Conservation (phyloP, 352 stramenopile species). For the Globisporangium yorkense region DNA sequence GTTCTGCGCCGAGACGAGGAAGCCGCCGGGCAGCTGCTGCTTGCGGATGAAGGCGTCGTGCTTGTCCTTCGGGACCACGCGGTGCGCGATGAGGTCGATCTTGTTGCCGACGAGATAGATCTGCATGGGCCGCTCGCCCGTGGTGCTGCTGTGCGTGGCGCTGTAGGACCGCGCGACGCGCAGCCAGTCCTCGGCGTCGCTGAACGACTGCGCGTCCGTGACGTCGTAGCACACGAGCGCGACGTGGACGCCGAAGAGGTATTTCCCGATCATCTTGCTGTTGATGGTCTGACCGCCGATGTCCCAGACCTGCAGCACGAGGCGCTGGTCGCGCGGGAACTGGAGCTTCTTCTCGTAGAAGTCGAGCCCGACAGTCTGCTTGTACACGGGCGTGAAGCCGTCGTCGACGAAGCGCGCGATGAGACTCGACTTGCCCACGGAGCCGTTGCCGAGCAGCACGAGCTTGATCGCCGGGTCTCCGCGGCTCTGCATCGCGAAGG, state of each 20-base stretch:
- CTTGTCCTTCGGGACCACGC: slow-evolving; percentile 59
- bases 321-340: slow-evolving; percentile 62
- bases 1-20: slow-evolving; percentile 78
- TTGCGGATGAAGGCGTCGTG: slow-evolving; percentile 72
- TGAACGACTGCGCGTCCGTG: slow-evolving; percentile 80
- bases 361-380: slow-evolving; percentile 82
- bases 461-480: slow-evolving; percentile 74
- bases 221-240: slow-evolving; percentile 85
- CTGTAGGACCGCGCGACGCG: slow-evolving; percentile 25
- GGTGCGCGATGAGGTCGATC: slow-evolving; percentile 74
- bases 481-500: slow-evolving; percentile 12
- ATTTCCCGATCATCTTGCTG: slow-evolving; percentile 86
- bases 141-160: slow-evolving; percentile 1
- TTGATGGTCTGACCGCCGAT: slow-evolving; percentile 86
- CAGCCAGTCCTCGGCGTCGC: slow-evolving; percentile 76
- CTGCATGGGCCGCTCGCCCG: slow-evolving; percentile 25
- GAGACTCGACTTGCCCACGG: slow-evolving; percentile 82
- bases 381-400: slow-evolving; percentile 80
- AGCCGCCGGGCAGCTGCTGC: slow-evolving; percentile 58
- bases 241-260: slow-evolving; percentile 74
- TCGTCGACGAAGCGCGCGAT: slow-evolving; percentile 80
- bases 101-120: slow-evolving; percentile 86
- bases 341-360: slow-evolving; percentile 86
- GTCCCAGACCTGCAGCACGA: slow-evolving; percentile 85
- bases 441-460: slow-evolving; percentile 81